These are phyloP conservation scores for Globisporangium alternatum DNA, from an alignment of 352 stramenopile genomes.

Conservation along the genomic window DNA sequence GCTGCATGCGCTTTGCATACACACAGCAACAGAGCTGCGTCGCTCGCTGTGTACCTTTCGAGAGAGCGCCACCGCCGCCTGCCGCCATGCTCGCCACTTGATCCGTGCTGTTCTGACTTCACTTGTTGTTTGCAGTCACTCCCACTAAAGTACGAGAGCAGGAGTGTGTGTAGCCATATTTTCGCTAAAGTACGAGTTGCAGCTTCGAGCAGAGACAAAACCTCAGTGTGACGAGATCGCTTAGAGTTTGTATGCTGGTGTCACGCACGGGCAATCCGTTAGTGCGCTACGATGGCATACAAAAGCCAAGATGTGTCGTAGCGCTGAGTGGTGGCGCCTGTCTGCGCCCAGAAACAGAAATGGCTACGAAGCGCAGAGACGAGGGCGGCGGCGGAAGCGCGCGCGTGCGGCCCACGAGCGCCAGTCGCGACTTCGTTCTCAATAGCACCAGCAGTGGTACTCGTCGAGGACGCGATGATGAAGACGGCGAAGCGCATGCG, in stretches of 20 bases:
- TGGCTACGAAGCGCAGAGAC: neutral
- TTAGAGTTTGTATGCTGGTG: no score
- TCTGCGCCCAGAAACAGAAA: neutral
- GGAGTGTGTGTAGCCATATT: neutral
- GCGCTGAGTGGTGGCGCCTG: no score
- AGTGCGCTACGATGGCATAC: no score
- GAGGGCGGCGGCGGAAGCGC: neutral
- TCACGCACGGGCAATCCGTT: no score
- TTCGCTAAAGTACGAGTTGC: neutral
- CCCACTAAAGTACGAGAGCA: neutral
- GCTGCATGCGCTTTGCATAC: neutral
- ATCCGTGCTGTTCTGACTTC: neutral
- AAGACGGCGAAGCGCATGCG: neutral
- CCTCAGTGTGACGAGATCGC: no score
- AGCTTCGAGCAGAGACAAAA: no score
- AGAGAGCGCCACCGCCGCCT: neutral
- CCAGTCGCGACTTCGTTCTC: neutral
- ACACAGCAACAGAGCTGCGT: neutral
- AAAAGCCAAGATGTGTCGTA: no score
- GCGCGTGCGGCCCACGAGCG: neutral
- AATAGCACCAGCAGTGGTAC: neutral
- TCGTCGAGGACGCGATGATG: neutral
- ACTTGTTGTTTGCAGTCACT: neutral
- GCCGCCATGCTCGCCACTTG: neutral
- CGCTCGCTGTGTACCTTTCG: slow-evolving; percentile 8